Conservation (phyloP, 2,329 filamentous ascomycete genomes). For the Trichoderma brevicompactum region DNA sequence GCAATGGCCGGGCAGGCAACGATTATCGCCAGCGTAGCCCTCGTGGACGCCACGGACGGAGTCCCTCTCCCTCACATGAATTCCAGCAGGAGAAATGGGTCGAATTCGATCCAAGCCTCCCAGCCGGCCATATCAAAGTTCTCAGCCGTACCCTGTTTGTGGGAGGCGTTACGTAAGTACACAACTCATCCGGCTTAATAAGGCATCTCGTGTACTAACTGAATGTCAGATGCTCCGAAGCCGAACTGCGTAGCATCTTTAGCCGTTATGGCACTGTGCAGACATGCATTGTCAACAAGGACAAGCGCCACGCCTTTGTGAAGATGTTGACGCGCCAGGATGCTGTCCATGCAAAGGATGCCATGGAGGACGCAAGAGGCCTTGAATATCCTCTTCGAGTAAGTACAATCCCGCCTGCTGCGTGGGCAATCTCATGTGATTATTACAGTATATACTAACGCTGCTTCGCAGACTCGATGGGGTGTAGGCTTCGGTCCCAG, state of each 20-base stretch:
- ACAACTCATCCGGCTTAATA: neutral
- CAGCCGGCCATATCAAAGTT: slow-evolving; percentile 83
- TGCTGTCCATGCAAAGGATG: slow-evolving; percentile 80
- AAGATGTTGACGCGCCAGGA: slow-evolving; percentile 94
- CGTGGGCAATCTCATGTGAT: too few relatives aligned
- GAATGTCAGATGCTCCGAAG: slow-evolving; percentile 67
- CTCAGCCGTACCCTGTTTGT: slow-evolving; percentile 95
- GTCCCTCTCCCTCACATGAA: slow-evolving; percentile 58
- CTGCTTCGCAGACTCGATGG: slow-evolving; percentile 76
- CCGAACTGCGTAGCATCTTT: slow-evolving; percentile 81
- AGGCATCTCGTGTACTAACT: slow-evolving; percentile 29
- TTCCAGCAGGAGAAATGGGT: slow-evolving; percentile 67
- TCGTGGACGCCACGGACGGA: slow-evolving; percentile 67
- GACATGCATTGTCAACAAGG: slow-evolving; percentile 96
- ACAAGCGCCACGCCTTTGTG: slow-evolving; percentile 97
- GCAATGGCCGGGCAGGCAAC: slow-evolving; percentile 57
- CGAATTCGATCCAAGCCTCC: slow-evolving; percentile 75
- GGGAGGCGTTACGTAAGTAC: slow-evolving; percentile 83
- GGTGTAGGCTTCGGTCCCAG: slow-evolving; percentile 95
- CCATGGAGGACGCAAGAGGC: slow-evolving; percentile 79
- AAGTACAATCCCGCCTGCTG: slow-evolving; percentile 41
- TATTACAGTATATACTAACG: slow-evolving; percentile 28
- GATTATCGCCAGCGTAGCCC: slow-evolving; percentile 92
- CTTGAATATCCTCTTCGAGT: slow-evolving; percentile 74
- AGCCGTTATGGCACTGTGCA: slow-evolving; percentile 83